A percentile compares a stretch with the other conserved stretches of the same genome.
Evolutionary conservation across 78 protist genomes (phyloP).

Genomic region (Andalucia godoyi): DNA sequence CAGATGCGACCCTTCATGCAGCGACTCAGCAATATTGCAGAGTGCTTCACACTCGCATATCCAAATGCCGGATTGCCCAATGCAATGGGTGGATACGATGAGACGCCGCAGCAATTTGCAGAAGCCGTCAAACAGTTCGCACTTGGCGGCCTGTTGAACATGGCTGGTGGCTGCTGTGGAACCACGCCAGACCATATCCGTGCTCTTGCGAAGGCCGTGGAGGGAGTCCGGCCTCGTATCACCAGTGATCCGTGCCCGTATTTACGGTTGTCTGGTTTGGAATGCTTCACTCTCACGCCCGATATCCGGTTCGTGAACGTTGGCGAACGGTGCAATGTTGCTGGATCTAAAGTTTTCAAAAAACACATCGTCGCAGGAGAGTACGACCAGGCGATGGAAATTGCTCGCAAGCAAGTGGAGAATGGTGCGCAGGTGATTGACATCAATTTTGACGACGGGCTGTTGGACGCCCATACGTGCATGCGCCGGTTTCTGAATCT

Average conservation of each 20-base stretch:
- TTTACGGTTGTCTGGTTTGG: slow-evolving; percentile 64
- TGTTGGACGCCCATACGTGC: slow-evolving; percentile 80
- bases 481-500: slow-evolving; percentile 74
- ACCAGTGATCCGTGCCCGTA: too few relatives aligned
- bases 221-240: not conserved
- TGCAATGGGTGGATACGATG: slow-evolving; percentile 88
- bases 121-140: slow-evolving; percentile 50
- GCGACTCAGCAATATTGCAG: slow-evolving; percentile 31
- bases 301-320: slow-evolving; percentile 77
- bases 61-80: slow-evolving; percentile 96
- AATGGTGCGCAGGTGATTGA: slow-evolving; percentile 92
- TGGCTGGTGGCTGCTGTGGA: slow-evolving; percentile 97
- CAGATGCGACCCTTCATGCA: slow-evolving; percentile 82
- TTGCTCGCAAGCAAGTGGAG: slow-evolving; percentile 83
- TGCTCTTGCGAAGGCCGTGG: slow-evolving; percentile 45
- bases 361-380: slow-evolving; percentile 59
- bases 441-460: slow-evolving; percentile 95
- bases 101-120: slow-evolving; percentile 77
- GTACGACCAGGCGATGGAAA: slow-evolving; percentile 62
- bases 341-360: slow-evolving; percentile 87
- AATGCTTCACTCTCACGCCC: slow-evolving; percentile 29
- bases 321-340: slow-evolving; percentile 99
- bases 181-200: slow-evolving; percentile 88
- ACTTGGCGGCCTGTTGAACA: slow-evolving; percentile 64
- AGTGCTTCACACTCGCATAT: slow-evolving; percentile 47